Conservation (phyloP, 2,329 filamentous ascomycete genomes). For the Sporothrix mexicana region DNA sequence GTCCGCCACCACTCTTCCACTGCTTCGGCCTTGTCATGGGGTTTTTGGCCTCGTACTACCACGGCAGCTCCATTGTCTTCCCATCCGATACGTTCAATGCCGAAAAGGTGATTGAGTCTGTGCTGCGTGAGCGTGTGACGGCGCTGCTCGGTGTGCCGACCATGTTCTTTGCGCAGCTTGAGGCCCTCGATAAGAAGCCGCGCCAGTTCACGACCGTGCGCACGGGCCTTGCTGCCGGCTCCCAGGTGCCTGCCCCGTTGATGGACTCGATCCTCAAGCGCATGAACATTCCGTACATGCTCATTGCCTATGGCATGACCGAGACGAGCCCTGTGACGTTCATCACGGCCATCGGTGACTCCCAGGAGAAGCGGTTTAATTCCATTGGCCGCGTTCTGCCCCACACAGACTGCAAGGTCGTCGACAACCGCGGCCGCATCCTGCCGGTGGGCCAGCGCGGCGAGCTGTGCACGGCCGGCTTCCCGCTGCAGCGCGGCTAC, state of each 20-base stretch:
- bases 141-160: constrained; percentile 82
- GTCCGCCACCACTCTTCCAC: not conserved
- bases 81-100: constrained; percentile 61
- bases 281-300: not conserved
- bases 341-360: constrained; percentile 62
- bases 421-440: constrained; percentile 68
- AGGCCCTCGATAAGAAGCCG: constrained; percentile 65
- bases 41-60: not conserved
- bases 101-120: constrained; percentile 66
- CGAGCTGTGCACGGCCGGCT: constrained; percentile 79
- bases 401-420: constrained; percentile 77
- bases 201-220: constrained; percentile 78
- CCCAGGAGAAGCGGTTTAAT: constrained; percentile 67
- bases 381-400: constrained; percentile 80
- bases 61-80: constrained; percentile 1
- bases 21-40: not conserved
- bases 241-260: not conserved
- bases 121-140: constrained; percentile 71
- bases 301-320: not conserved
- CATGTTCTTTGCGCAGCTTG: constrained; percentile 63
- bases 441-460: constrained; percentile 72
- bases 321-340: not conserved
- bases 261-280: not conserved
- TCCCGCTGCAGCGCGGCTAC: constrained; percentile 72
- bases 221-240: not conserved